Percentiles rank a stretch among this genome's conserved stretches.
Conservation (phyloP, 768 basidiomycete species). For the Naganishia vaughanmartiniae region DNA sequence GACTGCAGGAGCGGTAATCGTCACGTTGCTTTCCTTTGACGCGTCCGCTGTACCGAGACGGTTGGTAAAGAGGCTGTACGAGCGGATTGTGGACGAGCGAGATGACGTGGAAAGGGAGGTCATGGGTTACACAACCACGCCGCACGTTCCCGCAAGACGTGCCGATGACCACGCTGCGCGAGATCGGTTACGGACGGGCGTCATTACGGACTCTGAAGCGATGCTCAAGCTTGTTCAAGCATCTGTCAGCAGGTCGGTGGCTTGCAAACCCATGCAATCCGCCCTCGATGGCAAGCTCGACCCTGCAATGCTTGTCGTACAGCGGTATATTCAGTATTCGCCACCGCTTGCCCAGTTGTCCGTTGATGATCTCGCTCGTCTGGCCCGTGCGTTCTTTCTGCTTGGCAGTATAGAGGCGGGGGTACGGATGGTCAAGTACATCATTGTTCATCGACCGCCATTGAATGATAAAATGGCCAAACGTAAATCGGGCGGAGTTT, state of each 20-base stretch:
- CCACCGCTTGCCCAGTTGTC: conserved; percentile 11
- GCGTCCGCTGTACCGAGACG: background rate
- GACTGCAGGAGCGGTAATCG: background rate
- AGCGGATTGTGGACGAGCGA: conserved; percentile 5
- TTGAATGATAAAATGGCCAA: background rate
- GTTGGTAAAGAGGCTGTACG: background rate
- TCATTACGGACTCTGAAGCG: background rate
- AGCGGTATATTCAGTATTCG: conserved; percentile 15
- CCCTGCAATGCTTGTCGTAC: background rate
- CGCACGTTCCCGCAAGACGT: background rate
- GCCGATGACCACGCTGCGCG: background rate
- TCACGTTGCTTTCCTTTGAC: background rate
- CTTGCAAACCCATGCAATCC: background rate
- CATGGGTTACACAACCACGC: too few species aligned
- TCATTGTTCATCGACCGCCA: background rate
- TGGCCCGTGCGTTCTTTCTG: conserved; percentile 5
- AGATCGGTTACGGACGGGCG: conserved; percentile 1
- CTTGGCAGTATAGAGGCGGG: background rate
- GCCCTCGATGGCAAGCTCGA: background rate
- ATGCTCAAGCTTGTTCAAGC: conserved; percentile 13
- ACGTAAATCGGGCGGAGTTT: background rate
- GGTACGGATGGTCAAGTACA: conserved; percentile 17
- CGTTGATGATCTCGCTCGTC: background rate
- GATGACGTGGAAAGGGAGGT: background rate
- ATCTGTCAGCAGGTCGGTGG: background rate